phyloP scores from a whole-genome alignment of 148 eudicot species.

The Rhododendron mucronatum region DNA sequence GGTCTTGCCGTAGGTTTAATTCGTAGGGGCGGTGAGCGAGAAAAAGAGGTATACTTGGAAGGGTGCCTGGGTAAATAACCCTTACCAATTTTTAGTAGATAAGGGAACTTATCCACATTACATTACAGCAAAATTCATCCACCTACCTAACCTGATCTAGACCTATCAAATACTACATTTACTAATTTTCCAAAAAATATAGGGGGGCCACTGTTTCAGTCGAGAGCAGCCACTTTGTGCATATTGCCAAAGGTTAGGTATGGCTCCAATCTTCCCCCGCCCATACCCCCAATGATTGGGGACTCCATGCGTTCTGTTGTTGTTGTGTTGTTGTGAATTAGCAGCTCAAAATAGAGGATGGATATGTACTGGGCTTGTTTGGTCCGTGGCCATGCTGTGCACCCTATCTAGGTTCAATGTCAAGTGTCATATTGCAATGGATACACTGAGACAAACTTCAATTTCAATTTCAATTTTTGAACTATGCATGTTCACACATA shows the following conservation, averaged over 20 bases:
- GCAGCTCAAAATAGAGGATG: background rate
- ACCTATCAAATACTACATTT: background rate
- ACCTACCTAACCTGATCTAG: background rate
- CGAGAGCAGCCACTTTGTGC: too few relatives aligned
- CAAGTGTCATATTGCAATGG: background rate
- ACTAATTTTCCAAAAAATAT: background rate
- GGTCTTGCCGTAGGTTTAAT: too few relatives aligned
- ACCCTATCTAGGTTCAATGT: background rate
- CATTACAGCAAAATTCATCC: background rate
- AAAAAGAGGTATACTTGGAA: too few relatives aligned
- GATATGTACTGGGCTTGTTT: background rate
- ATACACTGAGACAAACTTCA: background rate
- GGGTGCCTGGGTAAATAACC: too few relatives aligned
- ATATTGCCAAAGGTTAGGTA: too few relatives aligned
- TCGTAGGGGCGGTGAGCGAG: too few relatives aligned
- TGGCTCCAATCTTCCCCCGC: too few relatives aligned
- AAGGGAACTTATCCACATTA: background rate
- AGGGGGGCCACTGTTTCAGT: too few relatives aligned
- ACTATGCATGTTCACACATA: background rate
- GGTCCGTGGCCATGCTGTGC: background rate
- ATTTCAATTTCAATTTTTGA: background rate
- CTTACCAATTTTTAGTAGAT: background rate
- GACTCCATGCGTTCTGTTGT: too few relatives aligned
- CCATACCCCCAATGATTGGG: too few relatives aligned
- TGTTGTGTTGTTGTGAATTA: background rate